Conservation (phyloP, 331 rosid genomes). For the Erythrophleum ivorense region DNA sequence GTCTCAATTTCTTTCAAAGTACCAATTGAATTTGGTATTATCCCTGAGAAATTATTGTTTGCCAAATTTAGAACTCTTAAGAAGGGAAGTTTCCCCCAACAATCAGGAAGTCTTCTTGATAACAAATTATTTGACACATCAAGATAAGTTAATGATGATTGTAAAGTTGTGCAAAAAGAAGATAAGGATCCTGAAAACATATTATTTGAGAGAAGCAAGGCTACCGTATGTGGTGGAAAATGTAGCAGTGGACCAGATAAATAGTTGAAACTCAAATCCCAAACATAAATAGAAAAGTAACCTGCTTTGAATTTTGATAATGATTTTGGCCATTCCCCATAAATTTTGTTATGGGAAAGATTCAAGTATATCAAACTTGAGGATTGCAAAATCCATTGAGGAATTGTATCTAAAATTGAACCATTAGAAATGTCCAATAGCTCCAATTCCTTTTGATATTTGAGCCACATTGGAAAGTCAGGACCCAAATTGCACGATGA, state of each 20-base stretch:
- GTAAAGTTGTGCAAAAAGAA: not conserved
- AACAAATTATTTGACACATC: constrained; percentile 39
- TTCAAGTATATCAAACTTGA: not conserved
- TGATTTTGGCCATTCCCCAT: not conserved
- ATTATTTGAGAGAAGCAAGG: constrained; percentile 37
- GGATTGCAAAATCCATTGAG: not conserved
- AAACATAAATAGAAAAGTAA: not conserved
- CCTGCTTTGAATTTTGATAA: not conserved
- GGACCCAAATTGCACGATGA: not conserved
- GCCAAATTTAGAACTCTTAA: constrained; percentile 32
- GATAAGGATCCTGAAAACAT: constrained; percentile 1
- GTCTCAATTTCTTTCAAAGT: not conserved
- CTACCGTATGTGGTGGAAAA: fast-evolving
- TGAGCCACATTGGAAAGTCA: not conserved
- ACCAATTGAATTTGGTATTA: not conserved
- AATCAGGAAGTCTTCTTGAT: constrained; percentile 22
- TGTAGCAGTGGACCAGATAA: constrained; percentile 13
- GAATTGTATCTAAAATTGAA: not conserved
- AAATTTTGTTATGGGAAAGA: not conserved
- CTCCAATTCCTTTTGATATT: not conserved
- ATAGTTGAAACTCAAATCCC: constrained; percentile 19
- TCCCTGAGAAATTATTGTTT: constrained; percentile 42
- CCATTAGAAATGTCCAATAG: not conserved
- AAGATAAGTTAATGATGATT: fast-evolving
- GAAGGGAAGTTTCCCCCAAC: constrained; percentile 12